Conservation (phyloP, 306 rosid species). For the Cucurbita argyrosperma region DNA sequence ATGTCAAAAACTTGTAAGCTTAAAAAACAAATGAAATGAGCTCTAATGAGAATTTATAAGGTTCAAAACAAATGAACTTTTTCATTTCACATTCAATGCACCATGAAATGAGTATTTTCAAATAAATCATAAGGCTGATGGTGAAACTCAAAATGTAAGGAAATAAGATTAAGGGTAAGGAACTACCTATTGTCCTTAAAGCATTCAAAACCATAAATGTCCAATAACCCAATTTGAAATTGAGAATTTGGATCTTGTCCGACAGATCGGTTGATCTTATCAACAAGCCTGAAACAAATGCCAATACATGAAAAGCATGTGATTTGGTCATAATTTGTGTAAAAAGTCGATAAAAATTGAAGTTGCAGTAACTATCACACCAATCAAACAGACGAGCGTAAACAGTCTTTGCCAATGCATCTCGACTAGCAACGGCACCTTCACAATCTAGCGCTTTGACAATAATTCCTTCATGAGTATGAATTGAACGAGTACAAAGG, state of each 20-base stretch:
- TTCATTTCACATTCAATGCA: background rate
- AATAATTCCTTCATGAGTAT: constrained; percentile 86
- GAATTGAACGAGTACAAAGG: constrained; percentile 75
- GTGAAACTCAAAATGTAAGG: background rate
- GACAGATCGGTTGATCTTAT: constrained; percentile 75
- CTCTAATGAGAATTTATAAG: background rate
- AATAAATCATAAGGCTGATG: background rate
- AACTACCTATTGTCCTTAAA: constrained; percentile 84
- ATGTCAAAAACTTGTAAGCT: background rate
- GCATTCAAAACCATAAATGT: constrained; percentile 97
- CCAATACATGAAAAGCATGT: constrained; percentile 1
- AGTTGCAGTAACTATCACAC: constrained; percentile 38
- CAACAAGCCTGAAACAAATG: constrained; percentile 74
- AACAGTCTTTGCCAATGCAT: constrained; percentile 86
- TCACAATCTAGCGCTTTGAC: constrained; percentile 82
- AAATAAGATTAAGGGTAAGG: background rate
- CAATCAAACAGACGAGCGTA: constrained; percentile 85
- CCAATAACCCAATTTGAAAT: constrained; percentile 81
- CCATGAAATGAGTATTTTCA: background rate
- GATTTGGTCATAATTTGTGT: background rate
- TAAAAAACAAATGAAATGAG: background rate
- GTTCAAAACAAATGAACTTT: background rate
- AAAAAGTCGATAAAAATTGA: background rate
- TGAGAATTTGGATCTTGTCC: constrained; percentile 79
- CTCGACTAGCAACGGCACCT: constrained; percentile 85